Evolutionary conservation across 306 rosid species (phyloP).

Genomic region (Cucurbita maxima): DNA sequence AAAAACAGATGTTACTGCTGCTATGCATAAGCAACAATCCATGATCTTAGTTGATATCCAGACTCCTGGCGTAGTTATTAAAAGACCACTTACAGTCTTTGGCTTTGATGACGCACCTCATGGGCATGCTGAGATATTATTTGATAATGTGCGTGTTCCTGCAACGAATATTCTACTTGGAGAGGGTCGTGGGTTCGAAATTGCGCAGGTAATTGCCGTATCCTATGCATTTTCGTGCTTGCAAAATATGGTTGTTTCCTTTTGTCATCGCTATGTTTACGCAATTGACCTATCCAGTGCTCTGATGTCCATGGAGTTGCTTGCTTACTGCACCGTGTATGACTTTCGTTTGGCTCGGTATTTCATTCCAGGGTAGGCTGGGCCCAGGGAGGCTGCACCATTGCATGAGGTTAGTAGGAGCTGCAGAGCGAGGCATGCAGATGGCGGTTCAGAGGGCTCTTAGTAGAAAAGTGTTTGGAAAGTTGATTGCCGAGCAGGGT

Average conservation of each 20-base stretch:
- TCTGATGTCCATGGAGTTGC: background rate
- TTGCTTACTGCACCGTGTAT: background rate
- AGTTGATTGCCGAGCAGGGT: conserved; percentile 85
- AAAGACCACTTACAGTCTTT: conserved; percentile 75
- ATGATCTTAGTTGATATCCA: conserved; percentile 82
- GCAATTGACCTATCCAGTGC: background rate
- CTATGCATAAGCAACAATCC: conserved; percentile 78
- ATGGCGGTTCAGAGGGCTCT: conserved; percentile 75
- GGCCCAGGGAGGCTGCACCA: conserved; percentile 99
- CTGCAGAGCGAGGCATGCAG: conserved; percentile 83
- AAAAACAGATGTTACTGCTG: conserved; percentile 78
- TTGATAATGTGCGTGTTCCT: conserved; percentile 69
- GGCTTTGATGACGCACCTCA: conserved; percentile 99
- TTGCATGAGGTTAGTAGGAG: conserved; percentile 93
- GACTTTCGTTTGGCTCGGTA: background rate
- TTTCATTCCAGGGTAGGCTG: conserved; percentile 60
- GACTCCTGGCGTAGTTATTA: conserved; percentile 69
- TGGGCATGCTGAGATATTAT: conserved; percentile 80
- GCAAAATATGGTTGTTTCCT: background rate
- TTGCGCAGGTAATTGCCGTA: conserved; percentile 54
- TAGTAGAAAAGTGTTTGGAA: conserved; percentile 69
- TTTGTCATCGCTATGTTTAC: background rate
- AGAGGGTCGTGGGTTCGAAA: conserved; percentile 97
- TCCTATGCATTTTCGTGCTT: background rate
- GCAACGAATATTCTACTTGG: conserved; percentile 68